Evolutionary conservation across 2,329 filamentous ascomycete species (phyloP), one percentile per base, ranked within the genome.

Genomic region (Ceratocystis colombiana): DNA sequence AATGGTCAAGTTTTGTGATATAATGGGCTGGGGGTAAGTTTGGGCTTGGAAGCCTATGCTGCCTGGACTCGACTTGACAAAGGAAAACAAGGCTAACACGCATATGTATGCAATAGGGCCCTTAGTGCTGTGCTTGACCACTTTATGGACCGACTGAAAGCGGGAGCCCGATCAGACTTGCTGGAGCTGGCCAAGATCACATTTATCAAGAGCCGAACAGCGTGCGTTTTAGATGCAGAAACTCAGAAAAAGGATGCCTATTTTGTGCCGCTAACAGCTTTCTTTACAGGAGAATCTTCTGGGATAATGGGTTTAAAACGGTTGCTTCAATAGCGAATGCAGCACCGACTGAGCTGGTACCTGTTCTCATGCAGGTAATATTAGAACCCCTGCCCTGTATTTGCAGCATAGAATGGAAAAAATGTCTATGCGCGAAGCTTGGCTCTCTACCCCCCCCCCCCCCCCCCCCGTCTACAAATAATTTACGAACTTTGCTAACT

Each of bases 1-100:
- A 2, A 89, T 90, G 79, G 84, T 91, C 68, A 90, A 88, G 70
- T 91, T 91, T 71, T 91, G 88, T 72, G 81, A 89, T 70, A 80
- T 84, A 20, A 90, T 92, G 88, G 84, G 81, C 1, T 90, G 88
- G 87, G 83, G 82, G 80, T 82, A 71, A 71, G 77, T 74, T 53
- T 57, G 33, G 30, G 77, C 74, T 50, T 57, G 30, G 30, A 28
- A 20, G 25, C 20, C 8, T 25, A 1, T 37, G 25, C 28, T 44
- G 17, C 45, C 7, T 50, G n/a, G 5, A 17, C 1, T 33, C 33
- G 25, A 33, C 25, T 41, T 17, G 25, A n/a, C 28, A 20, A 7
- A 12, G 3, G 3, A 4, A 4, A 41, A 41, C 37, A 41, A 12
- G 37, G 37, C 37, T 41, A 41, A 41, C 37, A 4, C 10, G 10